A percentile compares a stretch with the other conserved stretches of the same genome.
These are phyloP conservation scores for Colletotrichum sp. DNA, from an alignment of 2,329 filamentous ascomycete species.

Conservation along the genomic window DNA sequence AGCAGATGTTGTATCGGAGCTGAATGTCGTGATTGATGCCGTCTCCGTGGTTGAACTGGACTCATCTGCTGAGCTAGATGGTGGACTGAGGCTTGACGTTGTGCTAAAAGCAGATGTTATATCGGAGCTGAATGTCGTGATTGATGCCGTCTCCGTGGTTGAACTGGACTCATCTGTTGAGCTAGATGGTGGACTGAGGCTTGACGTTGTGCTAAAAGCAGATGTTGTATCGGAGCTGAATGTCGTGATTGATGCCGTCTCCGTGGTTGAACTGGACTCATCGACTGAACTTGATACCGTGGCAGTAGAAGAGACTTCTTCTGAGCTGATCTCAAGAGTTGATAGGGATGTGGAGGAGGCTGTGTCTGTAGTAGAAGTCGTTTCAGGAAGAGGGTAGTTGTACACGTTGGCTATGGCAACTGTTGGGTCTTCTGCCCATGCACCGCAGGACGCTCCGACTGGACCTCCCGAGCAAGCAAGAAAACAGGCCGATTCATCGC, in stretches of 20 bases:
- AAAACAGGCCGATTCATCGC: not conserved
- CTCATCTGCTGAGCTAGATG: not conserved
- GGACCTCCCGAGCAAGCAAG: not conserved
- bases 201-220: not conserved
- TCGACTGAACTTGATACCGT: not conserved
- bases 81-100: not conserved
- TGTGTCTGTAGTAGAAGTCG: not conserved
- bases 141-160: no score
- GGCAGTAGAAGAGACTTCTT: not conserved
- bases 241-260: not conserved
- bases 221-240: not conserved
- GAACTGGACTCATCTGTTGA: not conserved
- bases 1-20: no score
- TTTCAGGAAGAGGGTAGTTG: not conserved
- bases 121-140: no score
- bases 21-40: not conserved
- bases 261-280: not conserved
- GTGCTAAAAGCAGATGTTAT: not conserved
- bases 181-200: not conserved
- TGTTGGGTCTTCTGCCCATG: not conserved
- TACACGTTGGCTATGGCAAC: not conserved
- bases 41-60: no score
- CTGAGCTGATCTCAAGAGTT: not conserved
- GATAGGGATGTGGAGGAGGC: not conserved
- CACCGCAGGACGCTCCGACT: not conserved